These are phyloP conservation scores for Urtica urens DNA, from an alignment of 306 rosid species.

Conservation along the genomic window DNA sequence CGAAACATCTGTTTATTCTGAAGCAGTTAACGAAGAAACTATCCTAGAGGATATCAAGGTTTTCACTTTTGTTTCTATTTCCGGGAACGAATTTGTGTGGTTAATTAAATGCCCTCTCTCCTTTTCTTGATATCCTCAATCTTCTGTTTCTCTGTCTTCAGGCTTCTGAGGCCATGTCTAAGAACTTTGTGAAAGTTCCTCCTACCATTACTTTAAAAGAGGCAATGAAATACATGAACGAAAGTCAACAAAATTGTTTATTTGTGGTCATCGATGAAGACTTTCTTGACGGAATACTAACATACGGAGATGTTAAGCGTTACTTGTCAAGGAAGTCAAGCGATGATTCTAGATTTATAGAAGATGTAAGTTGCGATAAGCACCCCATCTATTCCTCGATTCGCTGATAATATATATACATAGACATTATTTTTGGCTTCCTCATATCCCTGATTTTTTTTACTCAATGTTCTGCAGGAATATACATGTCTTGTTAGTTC, in stretches of 20 bases:
- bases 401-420: no score
- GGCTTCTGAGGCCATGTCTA: constrained; percentile 85
- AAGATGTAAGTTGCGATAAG: constrained; percentile 42
- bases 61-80: background rate
- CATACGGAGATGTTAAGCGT: constrained; percentile 74
- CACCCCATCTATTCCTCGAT: no score
- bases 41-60: constrained; percentile 77
- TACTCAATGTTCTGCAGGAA: constrained; percentile 35
- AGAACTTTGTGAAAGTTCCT: constrained; percentile 50
- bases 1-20: constrained; percentile 35
- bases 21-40: constrained; percentile 45
- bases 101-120: background rate
- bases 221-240: constrained; percentile 55
- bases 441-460: background rate
- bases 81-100: no score
- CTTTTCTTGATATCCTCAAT: constrained; percentile 2
- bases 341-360: constrained; percentile 42
- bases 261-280: constrained; percentile 63
- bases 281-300: constrained; percentile 81
- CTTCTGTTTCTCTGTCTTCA: constrained; percentile 21
- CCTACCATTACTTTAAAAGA: constrained; percentile 42
- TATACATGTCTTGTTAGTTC: constrained; percentile 60
- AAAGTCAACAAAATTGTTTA: constrained; percentile 57
- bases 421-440: background rate
- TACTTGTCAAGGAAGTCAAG: constrained; percentile 42